Evolutionary conservation across 805 yeast species (phyloP), one percentile per base, ranked within the genome.

Genomic region (Jamesozyma hellenica): DNA sequence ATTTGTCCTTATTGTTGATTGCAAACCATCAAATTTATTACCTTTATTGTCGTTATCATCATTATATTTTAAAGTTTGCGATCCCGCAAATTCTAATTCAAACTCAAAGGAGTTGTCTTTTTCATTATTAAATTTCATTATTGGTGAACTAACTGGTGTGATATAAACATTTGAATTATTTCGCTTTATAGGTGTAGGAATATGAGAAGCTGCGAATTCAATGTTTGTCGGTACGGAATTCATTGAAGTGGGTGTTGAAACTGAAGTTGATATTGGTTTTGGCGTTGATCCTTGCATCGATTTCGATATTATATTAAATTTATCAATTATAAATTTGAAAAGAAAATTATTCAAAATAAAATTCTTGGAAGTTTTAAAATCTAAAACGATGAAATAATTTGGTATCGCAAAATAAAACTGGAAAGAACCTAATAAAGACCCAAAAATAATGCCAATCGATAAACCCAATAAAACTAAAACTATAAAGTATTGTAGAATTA

Each of bases 371-470:
- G 16, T 30, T 32, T 13, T 13, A 41, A 27, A 10, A 47, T 12
- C 8, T 21, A 21, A 21, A 26, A 51, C 52, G 9, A 54, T 36
- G 31, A 47, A 50, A 4, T 48, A 40, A 28, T 46, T 47, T 11
- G 61, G 61, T 19, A 56, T 48, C 14, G 39, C 38, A 14, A 48
- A 31, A 10, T 41, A 28, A 4, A 45, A 48, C 39, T 56, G 58
- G 6, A 53, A n/a, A 11, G 44, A n/a, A n/a, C 53, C 52, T 13
- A 55, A 31, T 9, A 34, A 17, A 4, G 41, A 14, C 4, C 60
- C 60, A 29, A 45, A 45, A 4, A 42, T 31, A 5, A 46, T 21
- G 5, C 60, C 60, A 9, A 53, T 37, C 3, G 44, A 17, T 2
- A 42, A 31, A 2, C 60, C 60, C 15, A 49, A 42, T 16, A 46